Conservation (phyloP, 306 rosid species). For the Luffa aegyptiaca region DNA sequence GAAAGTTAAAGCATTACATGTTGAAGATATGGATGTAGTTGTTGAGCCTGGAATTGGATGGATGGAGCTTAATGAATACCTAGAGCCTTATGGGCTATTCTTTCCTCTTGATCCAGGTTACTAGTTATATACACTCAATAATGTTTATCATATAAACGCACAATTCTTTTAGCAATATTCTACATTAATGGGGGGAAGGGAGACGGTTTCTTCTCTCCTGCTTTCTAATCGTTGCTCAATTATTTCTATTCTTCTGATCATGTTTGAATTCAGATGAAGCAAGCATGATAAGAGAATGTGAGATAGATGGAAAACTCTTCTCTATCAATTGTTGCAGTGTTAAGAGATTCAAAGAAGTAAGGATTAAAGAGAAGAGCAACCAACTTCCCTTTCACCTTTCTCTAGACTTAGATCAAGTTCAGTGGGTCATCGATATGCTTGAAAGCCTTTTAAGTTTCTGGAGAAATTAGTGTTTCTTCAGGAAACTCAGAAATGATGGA, state of each 20-base stretch:
- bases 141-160: not conserved
- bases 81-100: constrained; percentile 90
- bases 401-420: not conserved
- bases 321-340: not conserved
- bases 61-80: constrained; percentile 94
- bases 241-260: not conserved
- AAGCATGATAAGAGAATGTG: not conserved
- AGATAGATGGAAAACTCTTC: not conserved
- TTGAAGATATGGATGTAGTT: constrained; percentile 85
- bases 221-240: not conserved
- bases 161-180: not conserved
- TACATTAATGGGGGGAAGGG: not conserved
- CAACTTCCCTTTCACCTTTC: not conserved
- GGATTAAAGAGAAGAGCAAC: not conserved
- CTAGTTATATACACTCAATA: constrained; percentile 9
- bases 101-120: constrained; percentile 99
- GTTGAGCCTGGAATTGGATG: constrained; percentile 99
- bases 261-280: not conserved
- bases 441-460: not conserved
- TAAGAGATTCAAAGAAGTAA: not conserved
- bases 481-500: not conserved
- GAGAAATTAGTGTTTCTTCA: not conserved
- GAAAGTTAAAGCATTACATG: constrained; percentile 73
- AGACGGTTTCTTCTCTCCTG: not conserved
- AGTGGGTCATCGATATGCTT: not conserved